A percentile compares a stretch with the other conserved stretches of the same genome.
phyloP scores from a whole-genome alignment of 441 rosid genomes.

The Corymbia calophylla region DNA sequence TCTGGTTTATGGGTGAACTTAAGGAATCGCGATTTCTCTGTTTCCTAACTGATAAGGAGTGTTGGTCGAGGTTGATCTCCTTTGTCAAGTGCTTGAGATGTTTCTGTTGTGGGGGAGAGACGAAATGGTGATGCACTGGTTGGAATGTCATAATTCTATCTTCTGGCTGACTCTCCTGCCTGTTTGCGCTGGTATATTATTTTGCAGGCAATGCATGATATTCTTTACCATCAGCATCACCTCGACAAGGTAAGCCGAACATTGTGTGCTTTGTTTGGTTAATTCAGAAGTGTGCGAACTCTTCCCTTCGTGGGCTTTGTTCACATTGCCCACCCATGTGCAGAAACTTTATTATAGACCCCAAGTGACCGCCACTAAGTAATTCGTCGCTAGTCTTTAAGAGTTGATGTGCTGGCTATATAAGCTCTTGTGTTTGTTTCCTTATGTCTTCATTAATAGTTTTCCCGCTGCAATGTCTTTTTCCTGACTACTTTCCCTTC shows the following conservation, averaged over 20 bases:
- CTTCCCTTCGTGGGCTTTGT: neutral
- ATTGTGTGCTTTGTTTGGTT: neutral
- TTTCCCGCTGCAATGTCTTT: neutral
- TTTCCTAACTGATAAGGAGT: neutral
- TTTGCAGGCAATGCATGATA: slow-evolving; percentile 78
- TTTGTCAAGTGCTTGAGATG: neutral
- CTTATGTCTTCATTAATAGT: neutral
- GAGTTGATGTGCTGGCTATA: neutral
- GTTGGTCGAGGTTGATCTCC: neutral
- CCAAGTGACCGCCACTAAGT: neutral
- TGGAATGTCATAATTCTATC: neutral
- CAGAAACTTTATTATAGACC: neutral
- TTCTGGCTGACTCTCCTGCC: neutral
- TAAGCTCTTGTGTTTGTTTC: neutral
- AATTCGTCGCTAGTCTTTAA: neutral
- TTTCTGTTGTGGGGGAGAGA: neutral
- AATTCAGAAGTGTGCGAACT: neutral
- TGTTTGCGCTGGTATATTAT: neutral
- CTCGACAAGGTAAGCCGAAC: slow-evolving; percentile 54
- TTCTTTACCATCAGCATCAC: slow-evolving; percentile 65
- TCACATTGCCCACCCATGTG: neutral
- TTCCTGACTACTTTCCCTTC: neutral
- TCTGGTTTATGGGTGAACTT: neutral
- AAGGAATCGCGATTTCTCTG: neutral
- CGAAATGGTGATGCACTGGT: neutral